A percentile compares a stretch with the other conserved stretches of the same genome.
These are phyloP conservation scores for Colletotrichum cereale DNA, from an alignment of 2,329 filamentous ascomycete species.

Conservation along the genomic window DNA sequence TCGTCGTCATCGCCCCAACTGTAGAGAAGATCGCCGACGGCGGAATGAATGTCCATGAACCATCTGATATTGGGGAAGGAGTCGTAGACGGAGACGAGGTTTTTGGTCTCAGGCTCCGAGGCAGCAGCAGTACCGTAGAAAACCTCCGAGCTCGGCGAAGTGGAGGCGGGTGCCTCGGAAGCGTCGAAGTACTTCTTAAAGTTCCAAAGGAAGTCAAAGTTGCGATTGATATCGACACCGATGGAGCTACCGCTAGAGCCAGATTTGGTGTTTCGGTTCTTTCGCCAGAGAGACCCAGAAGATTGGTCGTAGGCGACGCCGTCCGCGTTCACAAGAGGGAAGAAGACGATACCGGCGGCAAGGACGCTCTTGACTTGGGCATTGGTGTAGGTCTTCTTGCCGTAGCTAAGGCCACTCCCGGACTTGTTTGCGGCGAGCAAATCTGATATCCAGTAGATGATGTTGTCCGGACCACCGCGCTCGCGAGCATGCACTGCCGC, in stretches of 20 bases:
- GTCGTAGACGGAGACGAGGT: slow-evolving; percentile 61
- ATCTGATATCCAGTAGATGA: slow-evolving; percentile 70
- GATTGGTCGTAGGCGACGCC: slow-evolving; percentile 65
- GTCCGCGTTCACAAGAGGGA: slow-evolving; percentile 67
- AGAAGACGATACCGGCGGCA: slow-evolving; percentile 64
- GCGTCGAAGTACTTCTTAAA: slow-evolving; percentile 58
- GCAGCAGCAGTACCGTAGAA: slow-evolving; percentile 60
- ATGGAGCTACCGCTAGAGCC: slow-evolving; percentile 44
- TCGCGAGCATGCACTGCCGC: slow-evolving; percentile 69
- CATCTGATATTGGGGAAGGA: slow-evolving; percentile 60
- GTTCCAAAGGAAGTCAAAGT: slow-evolving; percentile 71
- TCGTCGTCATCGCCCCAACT: slow-evolving; percentile 63
- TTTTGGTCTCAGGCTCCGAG: slow-evolving; percentile 63
- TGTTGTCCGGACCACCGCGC: slow-evolving; percentile 66
- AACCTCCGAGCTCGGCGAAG: slow-evolving; percentile 53
- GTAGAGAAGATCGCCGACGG: slow-evolving; percentile 61
- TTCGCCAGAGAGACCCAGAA: slow-evolving; percentile 65
- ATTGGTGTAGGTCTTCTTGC: slow-evolving; percentile 63
- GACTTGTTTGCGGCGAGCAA: slow-evolving; percentile 65
- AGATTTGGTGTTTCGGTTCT: slow-evolving; percentile 61
- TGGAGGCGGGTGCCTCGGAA: slow-evolving; percentile 50
- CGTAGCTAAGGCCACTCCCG: slow-evolving; percentile 64
- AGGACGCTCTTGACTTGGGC: slow-evolving; percentile 65
- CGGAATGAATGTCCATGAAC: slow-evolving; percentile 65
- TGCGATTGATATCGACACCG: slow-evolving; percentile 68